A percentile compares a stretch with the other conserved stretches of the same genome.
Evolutionary conservation across 768 basidiomycete genomes (phyloP).

Genomic region (Phaffia tasmanica): DNA sequence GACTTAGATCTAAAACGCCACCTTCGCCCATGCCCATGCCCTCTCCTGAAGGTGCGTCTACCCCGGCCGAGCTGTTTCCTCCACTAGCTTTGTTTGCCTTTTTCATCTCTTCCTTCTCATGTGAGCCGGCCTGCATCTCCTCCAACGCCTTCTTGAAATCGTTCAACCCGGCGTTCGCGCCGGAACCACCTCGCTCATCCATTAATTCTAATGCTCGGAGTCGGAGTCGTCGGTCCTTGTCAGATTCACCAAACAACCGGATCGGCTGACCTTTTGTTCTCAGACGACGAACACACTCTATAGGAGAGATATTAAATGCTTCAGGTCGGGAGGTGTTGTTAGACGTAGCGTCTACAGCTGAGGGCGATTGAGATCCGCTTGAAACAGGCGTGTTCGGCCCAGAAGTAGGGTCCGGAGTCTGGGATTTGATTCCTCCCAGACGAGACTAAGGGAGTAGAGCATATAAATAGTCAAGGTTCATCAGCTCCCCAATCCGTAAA

Average conservation of each 20-base stretch:
- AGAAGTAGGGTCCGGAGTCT: constrained; percentile 26
- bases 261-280: constrained; percentile 89
- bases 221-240: constrained; percentile 81
- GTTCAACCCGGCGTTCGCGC: constrained; percentile 53
- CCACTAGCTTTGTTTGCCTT: constrained; percentile 31
- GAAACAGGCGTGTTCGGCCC: constrained; percentile 37
- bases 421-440: constrained; percentile 18
- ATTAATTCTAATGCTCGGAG: constrained; percentile 88
- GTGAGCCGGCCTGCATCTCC: constrained; percentile 49
- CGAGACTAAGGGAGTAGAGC: constrained; percentile 22
- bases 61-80: constrained; percentile 12
- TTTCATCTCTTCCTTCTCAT: constrained; percentile 36
- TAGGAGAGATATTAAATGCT: constrained; percentile 78
- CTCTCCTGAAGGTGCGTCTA: constrained; percentile 41
- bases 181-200: constrained; percentile 49
- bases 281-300: constrained; percentile 79
- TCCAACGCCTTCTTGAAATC: constrained; percentile 59
- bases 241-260: constrained; percentile 84
- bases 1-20: constrained; percentile 56
- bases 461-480: not conserved
- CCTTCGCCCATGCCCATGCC: constrained; percentile 39
- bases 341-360: constrained; percentile 31
- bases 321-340: constrained; percentile 28
- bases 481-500: no score
- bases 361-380: constrained; percentile 34